A percentile compares a stretch with the other conserved stretches of the same genome.
Evolutionary conservation across 495 filamentous ascomycete genomes (phyloP).

Genomic region (Jackrogersella multiformis): DNA sequence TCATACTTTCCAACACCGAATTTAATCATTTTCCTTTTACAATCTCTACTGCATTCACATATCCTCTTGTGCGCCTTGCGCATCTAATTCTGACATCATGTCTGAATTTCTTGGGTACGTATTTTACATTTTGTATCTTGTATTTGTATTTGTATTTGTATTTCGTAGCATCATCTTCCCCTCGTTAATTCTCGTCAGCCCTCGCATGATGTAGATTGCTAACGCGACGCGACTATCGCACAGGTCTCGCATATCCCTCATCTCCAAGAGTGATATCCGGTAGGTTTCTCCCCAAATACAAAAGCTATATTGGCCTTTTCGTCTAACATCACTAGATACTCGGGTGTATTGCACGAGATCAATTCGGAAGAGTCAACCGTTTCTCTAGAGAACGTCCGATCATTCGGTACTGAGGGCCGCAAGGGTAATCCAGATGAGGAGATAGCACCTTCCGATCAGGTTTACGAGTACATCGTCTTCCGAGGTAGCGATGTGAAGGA

Average conservation of each 20-base stretch:
- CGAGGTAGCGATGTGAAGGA: slow-evolving; percentile 99
- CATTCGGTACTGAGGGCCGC: slow-evolving; percentile 92
- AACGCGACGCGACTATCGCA: slow-evolving; percentile 21
- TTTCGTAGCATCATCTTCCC: too few relatives aligned
- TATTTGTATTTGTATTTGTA: too few relatives aligned
- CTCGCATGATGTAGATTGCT: slow-evolving; percentile 31
- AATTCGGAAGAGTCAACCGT: slow-evolving; percentile 96
- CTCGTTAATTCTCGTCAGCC: neutral
- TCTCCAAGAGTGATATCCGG: slow-evolving; percentile 98
- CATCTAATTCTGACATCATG: slow-evolving; percentile 46
- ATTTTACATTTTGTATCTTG: neutral
- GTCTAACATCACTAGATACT: slow-evolving; percentile 70
- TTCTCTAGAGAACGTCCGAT: slow-evolving; percentile 92
- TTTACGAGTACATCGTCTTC: slow-evolving; percentile 99
- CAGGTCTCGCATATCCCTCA: slow-evolving; percentile 83
- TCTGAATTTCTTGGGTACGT: slow-evolving; percentile 64
- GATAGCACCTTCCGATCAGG: slow-evolving; percentile 77
- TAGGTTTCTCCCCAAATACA: slow-evolving; percentile 52
- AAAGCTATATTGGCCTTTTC: slow-evolving; percentile 40
- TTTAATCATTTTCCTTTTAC: slow-evolving; percentile 24
- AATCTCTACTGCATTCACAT: slow-evolving; percentile 18
- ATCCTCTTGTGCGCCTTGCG: slow-evolving; percentile 40
- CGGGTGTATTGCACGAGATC: slow-evolving; percentile 95
- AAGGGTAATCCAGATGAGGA: slow-evolving; percentile 79
- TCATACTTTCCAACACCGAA: slow-evolving; percentile 21